Percentiles rank a stretch among this genome's conserved stretches.
These are phyloP conservation scores for Globisporangium perplexum DNA, from an alignment of 352 stramenopile species.

Conservation along the genomic window DNA sequence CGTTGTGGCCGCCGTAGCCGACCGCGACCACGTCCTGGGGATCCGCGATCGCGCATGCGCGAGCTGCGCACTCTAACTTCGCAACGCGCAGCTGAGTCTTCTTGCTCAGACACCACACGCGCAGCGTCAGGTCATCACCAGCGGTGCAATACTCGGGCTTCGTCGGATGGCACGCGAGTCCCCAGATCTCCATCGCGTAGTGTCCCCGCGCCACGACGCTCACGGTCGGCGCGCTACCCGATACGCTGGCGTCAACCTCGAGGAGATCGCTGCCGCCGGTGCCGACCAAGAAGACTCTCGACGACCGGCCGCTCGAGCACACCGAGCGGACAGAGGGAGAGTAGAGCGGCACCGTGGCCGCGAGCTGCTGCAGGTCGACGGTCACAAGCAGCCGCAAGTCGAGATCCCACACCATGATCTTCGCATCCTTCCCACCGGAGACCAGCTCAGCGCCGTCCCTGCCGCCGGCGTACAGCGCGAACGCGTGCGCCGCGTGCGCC, in stretches of 20 bases:
- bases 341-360: conserved; percentile 16
- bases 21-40: conserved; percentile 44
- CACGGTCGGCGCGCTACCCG: conserved; percentile 6
- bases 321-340: conserved; percentile 46
- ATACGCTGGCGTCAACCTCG: conserved; percentile 57
- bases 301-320: conserved; percentile 21
- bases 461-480: conserved; percentile 38
- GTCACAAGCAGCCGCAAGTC: conserved; percentile 37
- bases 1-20: conserved; percentile 53
- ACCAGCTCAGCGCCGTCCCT: conserved; percentile 50
- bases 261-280: conserved; percentile 84
- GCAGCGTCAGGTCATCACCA: conserved; percentile 75
- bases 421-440: conserved; percentile 83
- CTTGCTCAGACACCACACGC: conserved; percentile 69
- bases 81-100: conserved; percentile 33
- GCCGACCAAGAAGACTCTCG: conserved; percentile 64
- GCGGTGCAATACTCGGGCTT: conserved; percentile 67
- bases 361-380: conserved; percentile 38
- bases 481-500: conserved; percentile 37
- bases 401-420: conserved; percentile 80
- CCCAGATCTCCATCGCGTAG: conserved; percentile 75
- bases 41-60: conserved; percentile 55
- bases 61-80: conserved; percentile 40
- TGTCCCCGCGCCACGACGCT: conserved; percentile 56
- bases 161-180: conserved; percentile 63